Conservation (phyloP, 2,329 filamentous ascomycete genomes). For the Trematosphaeria pertusa region DNA sequence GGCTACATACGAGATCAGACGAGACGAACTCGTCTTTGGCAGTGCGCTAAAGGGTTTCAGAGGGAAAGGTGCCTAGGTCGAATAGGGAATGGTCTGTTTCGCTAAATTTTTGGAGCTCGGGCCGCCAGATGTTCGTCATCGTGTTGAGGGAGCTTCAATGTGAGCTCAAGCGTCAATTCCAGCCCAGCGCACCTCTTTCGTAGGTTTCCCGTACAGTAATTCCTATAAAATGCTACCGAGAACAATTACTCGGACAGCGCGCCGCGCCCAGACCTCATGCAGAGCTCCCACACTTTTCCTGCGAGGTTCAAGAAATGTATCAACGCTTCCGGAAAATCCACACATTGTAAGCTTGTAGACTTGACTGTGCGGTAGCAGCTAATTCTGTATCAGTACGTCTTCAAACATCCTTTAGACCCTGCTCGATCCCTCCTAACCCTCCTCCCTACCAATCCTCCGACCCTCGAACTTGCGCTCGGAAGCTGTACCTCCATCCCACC, state of each 20-base stretch:
- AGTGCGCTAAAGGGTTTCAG: no score
- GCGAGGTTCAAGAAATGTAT: constrained; percentile 31
- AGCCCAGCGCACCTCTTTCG: not conserved
- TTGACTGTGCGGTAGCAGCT: constrained; percentile 3
- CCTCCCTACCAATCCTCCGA: constrained; percentile 62
- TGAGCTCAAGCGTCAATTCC: not conserved
- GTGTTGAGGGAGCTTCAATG: not conserved
- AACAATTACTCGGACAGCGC: constrained; percentile 26
- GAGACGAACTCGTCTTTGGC: no score
- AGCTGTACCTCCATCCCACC: constrained; percentile 62
- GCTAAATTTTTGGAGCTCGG: constrained; percentile 1
- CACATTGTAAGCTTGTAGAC: constrained; percentile 47
- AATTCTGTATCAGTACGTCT: constrained; percentile 54
- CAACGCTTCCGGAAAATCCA: constrained; percentile 54
- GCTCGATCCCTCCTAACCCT: constrained; percentile 61
- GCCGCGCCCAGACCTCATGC: constrained; percentile 16
- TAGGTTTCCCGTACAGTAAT: not conserved
- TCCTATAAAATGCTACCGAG: constrained; percentile 31
- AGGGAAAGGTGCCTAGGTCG: no score
- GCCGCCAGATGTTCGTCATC: not conserved
- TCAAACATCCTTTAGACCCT: constrained; percentile 51
- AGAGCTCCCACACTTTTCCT: constrained; percentile 27
- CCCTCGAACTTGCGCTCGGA: constrained; percentile 61
- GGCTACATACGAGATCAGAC: no score
- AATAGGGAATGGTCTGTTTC: not conserved